These are phyloP conservation scores for Dothideomycetidae sp. DNA, from an alignment of 2,329 filamentous ascomycete species.

Conservation along the genomic window DNA sequence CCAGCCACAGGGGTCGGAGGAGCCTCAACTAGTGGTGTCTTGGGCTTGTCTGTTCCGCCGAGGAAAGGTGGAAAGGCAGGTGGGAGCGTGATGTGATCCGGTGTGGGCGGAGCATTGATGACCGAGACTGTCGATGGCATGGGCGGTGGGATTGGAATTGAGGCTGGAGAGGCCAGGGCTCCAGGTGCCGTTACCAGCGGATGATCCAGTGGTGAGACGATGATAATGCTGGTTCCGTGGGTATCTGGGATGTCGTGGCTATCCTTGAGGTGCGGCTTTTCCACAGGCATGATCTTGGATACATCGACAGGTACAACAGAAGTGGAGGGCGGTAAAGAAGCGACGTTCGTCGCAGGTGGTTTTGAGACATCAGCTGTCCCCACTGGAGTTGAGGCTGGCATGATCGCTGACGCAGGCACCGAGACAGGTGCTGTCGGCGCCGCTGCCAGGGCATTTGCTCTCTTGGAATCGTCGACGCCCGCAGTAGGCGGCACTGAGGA, in stretches of 20 bases:
- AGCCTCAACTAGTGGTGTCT: background rate
- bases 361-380: background rate
- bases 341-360: background rate
- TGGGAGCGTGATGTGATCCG: constrained; percentile 5
- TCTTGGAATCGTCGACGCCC: too few relatives aligned
- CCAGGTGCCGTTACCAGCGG: constrained; percentile 1
- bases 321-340: background rate
- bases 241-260: background rate
- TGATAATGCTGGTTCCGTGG: background rate
- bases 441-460: too few relatives aligned
- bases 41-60: background rate
- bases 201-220: constrained; percentile 1
- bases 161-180: constrained; percentile 2
- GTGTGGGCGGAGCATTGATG: constrained; percentile 5
- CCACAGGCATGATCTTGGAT: background rate
- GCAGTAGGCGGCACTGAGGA: too few relatives aligned
- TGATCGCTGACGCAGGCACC: too few relatives aligned
- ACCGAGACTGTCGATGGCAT: constrained; percentile 1
- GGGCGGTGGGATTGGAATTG: background rate
- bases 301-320: background rate
- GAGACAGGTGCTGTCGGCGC: too few relatives aligned
- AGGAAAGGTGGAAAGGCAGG: constrained; percentile 3
- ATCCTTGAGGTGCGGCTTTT: background rate
- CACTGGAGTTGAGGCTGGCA: background rate
- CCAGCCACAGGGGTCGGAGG: background rate